Base-by-base conservation (phyloP, 352 stramenopile species). In the Phytophthora meadii region DNA sequence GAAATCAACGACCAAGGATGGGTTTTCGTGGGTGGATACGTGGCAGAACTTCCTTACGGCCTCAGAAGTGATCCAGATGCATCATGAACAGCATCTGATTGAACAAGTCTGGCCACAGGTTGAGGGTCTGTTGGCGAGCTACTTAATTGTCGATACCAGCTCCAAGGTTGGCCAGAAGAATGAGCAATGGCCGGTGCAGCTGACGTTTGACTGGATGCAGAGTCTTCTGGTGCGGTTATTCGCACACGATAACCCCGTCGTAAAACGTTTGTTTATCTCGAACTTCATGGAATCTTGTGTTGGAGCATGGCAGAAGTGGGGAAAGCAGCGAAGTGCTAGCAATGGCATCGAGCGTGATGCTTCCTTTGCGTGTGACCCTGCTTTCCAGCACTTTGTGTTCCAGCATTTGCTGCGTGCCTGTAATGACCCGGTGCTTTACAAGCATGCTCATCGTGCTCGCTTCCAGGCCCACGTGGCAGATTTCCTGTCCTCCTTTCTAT, bases 31-130 rank as follows among this genome's bases (percentile, higher is more conserved):
- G 68, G 24, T 77, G 15, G 28, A 54, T 12, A 79, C 65, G 17
- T 95, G 87, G 87, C 74, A 85, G 61, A 87, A 72, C 53, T 95
- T 93, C 32, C 56, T 95, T 39, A 78, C 79, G 1, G 84, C 81
- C 3, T 93, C 84, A 1, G 84, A 95, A 22, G 84, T 95, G 11
- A 90, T 95, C 37, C 84, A 94, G 54, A 86, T 92, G 68, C 85
- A 95, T 44, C 85, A 95, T 36, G 83, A 94, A 49, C 85, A 87
- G 54, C 87, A 95, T 47, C 41, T 95, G 22, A 77, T 95, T 56
- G 87, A 94, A 54, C 85, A 95, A 51, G 87, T 94, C 17, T 95
- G 87, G 87, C 77, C 85, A 9, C 86, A 93, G 22, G 79, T 95
- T 22, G 76, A 76, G 11, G 51, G 65, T 6, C 42, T 95, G 15